These are phyloP conservation scores for Elongisporangium undulatum DNA, from an alignment of 352 stramenopile species.

Conservation along the genomic window DNA sequence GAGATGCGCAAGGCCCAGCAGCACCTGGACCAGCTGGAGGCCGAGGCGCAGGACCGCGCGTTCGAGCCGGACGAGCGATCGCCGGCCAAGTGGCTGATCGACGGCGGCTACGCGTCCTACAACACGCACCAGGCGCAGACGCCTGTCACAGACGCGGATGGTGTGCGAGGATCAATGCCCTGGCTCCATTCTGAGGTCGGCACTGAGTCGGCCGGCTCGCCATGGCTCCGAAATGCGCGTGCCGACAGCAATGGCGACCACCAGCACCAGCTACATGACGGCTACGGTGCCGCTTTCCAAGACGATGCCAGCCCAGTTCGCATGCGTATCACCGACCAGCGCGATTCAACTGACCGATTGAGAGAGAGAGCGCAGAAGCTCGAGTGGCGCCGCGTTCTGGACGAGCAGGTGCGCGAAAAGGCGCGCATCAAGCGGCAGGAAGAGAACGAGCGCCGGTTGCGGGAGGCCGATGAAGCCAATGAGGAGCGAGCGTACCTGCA, in stretches of 20 bases:
- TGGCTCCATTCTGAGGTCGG: conserved; percentile 5
- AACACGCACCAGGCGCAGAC: neutral
- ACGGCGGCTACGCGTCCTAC: conserved; percentile 34
- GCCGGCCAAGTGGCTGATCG: conserved; percentile 66
- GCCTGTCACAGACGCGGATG: conserved; percentile 8
- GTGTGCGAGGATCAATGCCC: conserved; percentile 3
- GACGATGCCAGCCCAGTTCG: conserved; percentile 29
- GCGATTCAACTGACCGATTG: conserved; percentile 43
- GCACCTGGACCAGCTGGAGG: conserved; percentile 44
- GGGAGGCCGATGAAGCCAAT: conserved; percentile 33
- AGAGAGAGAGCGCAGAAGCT: conserved; percentile 63
- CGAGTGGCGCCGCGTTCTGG: conserved; percentile 60
- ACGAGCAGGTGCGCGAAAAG: conserved; percentile 76
- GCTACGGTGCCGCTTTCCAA: conserved; percentile 1
- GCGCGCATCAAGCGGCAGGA: conserved; percentile 40
- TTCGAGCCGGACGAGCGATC: conserved; percentile 44
- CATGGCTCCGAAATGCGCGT: neutral
- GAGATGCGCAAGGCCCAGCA: conserved; percentile 42
- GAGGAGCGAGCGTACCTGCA: conserved; percentile 49
- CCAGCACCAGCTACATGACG: conserved; percentile 22
- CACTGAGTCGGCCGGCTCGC: conserved; percentile 2
- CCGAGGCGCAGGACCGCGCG: conserved; percentile 51
- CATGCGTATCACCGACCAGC: conserved; percentile 57
- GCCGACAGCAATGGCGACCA: conserved; percentile 8
- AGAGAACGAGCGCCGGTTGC: conserved; percentile 24